Evolutionary conservation across 768 basidiomycete species (phyloP), one percentile per base, ranked within the genome.

Genomic region (Amylocystis lapponica): DNA sequence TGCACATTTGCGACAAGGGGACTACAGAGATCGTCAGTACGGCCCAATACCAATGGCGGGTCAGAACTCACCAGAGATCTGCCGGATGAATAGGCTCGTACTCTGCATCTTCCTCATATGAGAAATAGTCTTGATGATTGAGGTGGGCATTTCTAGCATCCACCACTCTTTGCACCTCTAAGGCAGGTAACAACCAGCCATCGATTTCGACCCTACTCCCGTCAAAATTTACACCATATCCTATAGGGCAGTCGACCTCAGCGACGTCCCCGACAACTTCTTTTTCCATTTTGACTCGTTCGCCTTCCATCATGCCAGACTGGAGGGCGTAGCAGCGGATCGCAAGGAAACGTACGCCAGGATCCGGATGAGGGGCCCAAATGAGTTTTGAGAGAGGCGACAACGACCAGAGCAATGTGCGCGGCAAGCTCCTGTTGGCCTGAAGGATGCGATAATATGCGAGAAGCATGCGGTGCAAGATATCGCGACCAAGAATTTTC

Each of bases 361-460:
- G 56, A 54, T 93, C 83, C 10, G 80, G 74, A 49, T 81, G 72
- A 19, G 80, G 65, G 0, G 74, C 65, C 36, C 55, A 60, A 34
- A 79, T 64, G 3, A 81, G 59, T 14, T 48, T 40, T 22, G 70
- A 68, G 9, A 82, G 60, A 5, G 67, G 61, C 1, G 64, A 56
- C 12, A 66, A 40, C 2, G 77, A 60, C 91, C 92, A 95, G 26
- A 63, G 54, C n/a, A 81, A 64, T 13, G 75, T 64, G 13, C 56
- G 47, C 2, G 89, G 82, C 16, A 93, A 71, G 48, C 78, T 67
- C 13, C 80, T 79, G 59, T 88, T 91, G 19, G 79, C 79, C 56
- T 75, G 72, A 14, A 93, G 69, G 37, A 95, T 72, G 29, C 93
- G 82, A 57, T 86, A 86, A 55, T 93, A 89, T 1, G 86, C 77